Base-by-base conservation (phyloP, 2,329 filamentous ascomycete genomes). In the Penicillium aurantiogriseum region DNA sequence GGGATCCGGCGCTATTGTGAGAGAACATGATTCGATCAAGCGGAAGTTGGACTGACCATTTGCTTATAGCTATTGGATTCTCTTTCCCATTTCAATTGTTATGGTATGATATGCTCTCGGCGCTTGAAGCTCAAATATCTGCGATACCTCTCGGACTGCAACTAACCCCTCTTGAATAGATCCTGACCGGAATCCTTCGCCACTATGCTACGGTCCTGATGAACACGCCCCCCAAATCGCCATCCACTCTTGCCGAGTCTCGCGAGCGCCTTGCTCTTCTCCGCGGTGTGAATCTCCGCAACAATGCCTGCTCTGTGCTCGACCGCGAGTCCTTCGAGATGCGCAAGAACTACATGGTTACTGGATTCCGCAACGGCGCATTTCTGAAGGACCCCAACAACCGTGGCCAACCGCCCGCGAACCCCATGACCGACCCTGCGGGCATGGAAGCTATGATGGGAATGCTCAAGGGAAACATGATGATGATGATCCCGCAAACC, bases 381-480 rank as follows among this genome's bases (percentile, higher is more conserved):
- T 99, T 92, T 72, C 81, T 99, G 47, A 97, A 96, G 73, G 90
- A 95, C 62, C 92, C 92, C 2, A 90, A 94, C 54, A 85, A 82
- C 69, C 88, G 89, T 71, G 92, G 92, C 51, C 90, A 97, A 77
- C 89, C 92, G 3, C 88, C 92, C 21, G 86, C 91, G 38, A 99
- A 97, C 77, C 94, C 94, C 4, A 92, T 99, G 85, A 90, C 89
- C 11, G 94, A 99, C 74, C 95, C 95, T 23, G 89, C 89, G 47
- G 91, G 91, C 57, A 99, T 99, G 94, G 95, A 99, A 73, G 93
- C 92, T 66, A 99, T 99, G 94, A 99, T 99, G 94, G 93, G 94
- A 66, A 96, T 96, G 91, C 96, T 99, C 91, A 99, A 99, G 85
- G 92, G 92, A 57, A 96, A 99, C 74, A 96, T 99, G 90, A 93